These are phyloP conservation scores for Typha latifolia DNA, from an alignment of 176 grass and related monocot genomes.

Conservation along the genomic window DNA sequence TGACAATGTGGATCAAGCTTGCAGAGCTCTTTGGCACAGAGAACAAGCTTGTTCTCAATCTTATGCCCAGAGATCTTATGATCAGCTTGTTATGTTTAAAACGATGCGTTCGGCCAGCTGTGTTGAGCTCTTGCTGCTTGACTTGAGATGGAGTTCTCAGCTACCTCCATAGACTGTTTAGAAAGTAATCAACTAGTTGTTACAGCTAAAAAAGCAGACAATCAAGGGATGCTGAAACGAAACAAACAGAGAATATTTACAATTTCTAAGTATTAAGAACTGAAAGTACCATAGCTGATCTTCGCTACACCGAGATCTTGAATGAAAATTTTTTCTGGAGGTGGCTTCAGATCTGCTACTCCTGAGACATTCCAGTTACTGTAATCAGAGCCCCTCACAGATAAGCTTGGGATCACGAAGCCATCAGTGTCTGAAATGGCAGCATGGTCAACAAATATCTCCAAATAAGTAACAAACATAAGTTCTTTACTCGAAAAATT, in stretches of 20 bases:
- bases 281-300: no score
- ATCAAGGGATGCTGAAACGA: no score
- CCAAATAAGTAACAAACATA: background rate
- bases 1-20: constrained; percentile 30
- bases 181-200: no score
- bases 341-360: constrained; percentile 43
- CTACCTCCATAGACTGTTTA: no score
- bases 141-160: no score
- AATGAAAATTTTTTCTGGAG: constrained; percentile 16
- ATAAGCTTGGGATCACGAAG: constrained; percentile 86
- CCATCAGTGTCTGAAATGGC: constrained; percentile 68
- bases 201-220: no score
- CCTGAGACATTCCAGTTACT: constrained; percentile 50
- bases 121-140: no score
- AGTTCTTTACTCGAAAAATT: background rate
- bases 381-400: constrained; percentile 45
- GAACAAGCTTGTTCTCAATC: constrained; percentile 27
- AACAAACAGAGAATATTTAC: no score
- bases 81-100: constrained; percentile 35
- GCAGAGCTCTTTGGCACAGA: constrained; percentile 33
- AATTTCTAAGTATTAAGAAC: no score
- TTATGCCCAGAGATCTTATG: background rate
- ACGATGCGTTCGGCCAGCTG: no score
- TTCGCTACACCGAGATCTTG: no score
- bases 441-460: constrained; percentile 1